Evolutionary conservation across 768 basidiomycete species (phyloP), one percentile per base, ranked within the genome.

Genomic region (Kwoniella bestiolae): DNA sequence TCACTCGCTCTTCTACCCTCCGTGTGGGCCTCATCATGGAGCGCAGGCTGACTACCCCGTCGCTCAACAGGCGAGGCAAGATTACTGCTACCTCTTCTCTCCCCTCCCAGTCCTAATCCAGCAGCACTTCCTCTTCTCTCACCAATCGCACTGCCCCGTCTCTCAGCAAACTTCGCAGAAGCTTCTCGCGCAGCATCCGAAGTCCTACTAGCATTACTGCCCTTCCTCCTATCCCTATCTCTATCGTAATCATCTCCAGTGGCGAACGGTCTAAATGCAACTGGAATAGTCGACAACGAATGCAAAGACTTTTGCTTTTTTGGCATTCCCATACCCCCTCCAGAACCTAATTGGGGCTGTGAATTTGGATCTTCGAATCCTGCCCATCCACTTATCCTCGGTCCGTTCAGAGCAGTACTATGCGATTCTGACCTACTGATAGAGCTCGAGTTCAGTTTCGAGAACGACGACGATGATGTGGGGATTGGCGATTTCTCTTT

Each of bases 331-430:
- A 46, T 60, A 6, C 29, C 45, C 21, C 46, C 46, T 14, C 26
- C 26, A 29, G n/a, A 18, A 26, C 31, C 52, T 35, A 55, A 35
- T 44, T 61, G 49, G 28, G 60, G 60, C 12, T 32, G 60, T 14
- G 60, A 51, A 49, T 32, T 53, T 16, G 52, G 52, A 47, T 63
- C 62, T 56, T 63, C 62, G 34, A 55, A 55, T 29, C 62, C 62
- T 34, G 52, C 62, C 44, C 38, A 63, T 23, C 62, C 62, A 31
- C 35, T 55, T 21, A 63, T 55, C 16, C 38, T 56, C 7, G 56
- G 55, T 12, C 55, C 55, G n/a, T 53, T 51, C 16, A 44, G 7
- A 25, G 47, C n/a, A 31, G 23, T 60, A 31, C 21, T 32, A 45
- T 31, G 46, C 3, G 60, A 60, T 25, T 49, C 62, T 5, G 62